Conservation (phyloP, 352 stramenopile genomes). For the Phytophthora fragariae region DNA sequence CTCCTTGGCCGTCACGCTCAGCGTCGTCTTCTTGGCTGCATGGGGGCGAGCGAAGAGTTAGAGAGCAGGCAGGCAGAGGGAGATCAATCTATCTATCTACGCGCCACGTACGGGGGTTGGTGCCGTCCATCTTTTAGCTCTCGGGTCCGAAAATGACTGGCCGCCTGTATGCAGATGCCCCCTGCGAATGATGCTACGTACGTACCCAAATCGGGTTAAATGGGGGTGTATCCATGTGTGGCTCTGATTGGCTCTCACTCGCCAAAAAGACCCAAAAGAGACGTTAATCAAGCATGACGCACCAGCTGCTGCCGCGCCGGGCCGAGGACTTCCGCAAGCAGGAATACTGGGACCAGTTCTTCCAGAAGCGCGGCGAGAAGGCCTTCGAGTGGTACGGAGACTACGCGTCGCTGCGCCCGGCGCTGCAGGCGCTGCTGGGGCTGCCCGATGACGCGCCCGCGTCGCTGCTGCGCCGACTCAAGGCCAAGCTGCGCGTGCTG, state of each 20-base stretch:
- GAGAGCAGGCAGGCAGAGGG: not conserved
- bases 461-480: conserved; percentile 44
- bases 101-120: conserved; percentile 49
- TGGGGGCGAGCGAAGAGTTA: not conserved
- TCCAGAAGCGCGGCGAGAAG: conserved; percentile 68
- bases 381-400: conserved; percentile 88
- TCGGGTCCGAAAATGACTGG: not conserved
- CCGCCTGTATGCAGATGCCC: not conserved
- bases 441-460: conserved; percentile 33
- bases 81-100: too few species aligned
- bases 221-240: not conserved
- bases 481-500: conserved; percentile 57
- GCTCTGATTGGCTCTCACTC: too few species aligned
- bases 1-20: conserved; percentile 70
- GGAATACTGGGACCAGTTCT: conserved; percentile 82
- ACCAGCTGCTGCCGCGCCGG: conserved; percentile 55
- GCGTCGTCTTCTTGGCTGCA: conserved; percentile 61
- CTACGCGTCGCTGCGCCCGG: conserved; percentile 51
- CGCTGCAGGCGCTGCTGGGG: conserved; percentile 44
- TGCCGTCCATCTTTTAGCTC: conserved; percentile 36
- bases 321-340: conserved; percentile 73
- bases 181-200: not conserved
- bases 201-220: not conserved
- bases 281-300: not conserved
- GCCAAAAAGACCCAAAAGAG: too few species aligned